Evolutionary conservation across 1,284 basidiomycete genomes (phyloP).

Genomic region (Irpex sp.): DNA sequence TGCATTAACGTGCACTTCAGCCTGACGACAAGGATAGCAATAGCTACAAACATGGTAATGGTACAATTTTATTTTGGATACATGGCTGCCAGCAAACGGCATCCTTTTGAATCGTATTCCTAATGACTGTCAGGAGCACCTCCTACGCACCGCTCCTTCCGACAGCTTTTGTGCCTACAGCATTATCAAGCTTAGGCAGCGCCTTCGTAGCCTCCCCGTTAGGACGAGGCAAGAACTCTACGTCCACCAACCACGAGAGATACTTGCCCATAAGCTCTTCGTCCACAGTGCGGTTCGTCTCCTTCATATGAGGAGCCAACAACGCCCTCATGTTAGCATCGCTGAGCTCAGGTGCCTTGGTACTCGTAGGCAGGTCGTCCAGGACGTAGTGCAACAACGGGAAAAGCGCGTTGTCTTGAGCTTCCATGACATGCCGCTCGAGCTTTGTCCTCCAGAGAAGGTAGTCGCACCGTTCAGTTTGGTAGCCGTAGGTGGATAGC

Average conservation of each 20-base stretch:
- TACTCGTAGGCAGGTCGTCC: conserved; percentile 95
- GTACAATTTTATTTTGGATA: not conserved
- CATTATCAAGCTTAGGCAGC: conserved; percentile 9
- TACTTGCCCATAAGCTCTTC: conserved; percentile 82
- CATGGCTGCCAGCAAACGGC: not conserved
- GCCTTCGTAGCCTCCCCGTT: not conserved
- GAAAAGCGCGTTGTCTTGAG: conserved; percentile 95
- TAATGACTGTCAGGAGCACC: not conserved
- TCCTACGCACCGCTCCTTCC: conserved; percentile 11
- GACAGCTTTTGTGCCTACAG: conserved; percentile 5
- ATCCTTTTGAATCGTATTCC: not conserved
- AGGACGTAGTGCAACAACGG: conserved; percentile 96
- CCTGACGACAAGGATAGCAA: not conserved
- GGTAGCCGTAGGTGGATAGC: conserved; percentile 80
- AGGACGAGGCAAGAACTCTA: conserved; percentile 81
- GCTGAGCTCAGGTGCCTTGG: conserved; percentile 91
- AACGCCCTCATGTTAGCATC: conserved; percentile 80
- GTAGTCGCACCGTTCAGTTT: conserved; percentile 81
- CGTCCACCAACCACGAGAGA: conserved; percentile 90
- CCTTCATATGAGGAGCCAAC: conserved; percentile 42
- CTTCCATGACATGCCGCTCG: conserved; percentile 92
- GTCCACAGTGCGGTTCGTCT: conserved; percentile 67
- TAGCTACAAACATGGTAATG: not conserved
- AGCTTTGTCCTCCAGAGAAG: conserved; percentile 88
- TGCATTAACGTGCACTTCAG: too few relatives aligned